phyloP scores from a whole-genome alignment of 352 stramenopile genomes.

The Globisporangium lucens region DNA sequence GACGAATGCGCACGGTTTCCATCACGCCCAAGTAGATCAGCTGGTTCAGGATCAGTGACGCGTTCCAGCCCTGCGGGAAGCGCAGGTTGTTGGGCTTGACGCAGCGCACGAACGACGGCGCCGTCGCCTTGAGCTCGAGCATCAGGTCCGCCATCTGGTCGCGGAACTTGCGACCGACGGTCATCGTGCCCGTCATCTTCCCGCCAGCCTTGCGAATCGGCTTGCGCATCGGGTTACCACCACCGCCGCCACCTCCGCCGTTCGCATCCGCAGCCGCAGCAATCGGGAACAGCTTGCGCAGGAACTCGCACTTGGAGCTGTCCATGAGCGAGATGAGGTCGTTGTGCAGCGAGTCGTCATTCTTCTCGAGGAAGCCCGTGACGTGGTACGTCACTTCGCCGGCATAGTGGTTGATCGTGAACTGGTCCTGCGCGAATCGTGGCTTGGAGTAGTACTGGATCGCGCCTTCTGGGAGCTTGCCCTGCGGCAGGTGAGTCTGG shows the following conservation, averaged over 20 bases:
- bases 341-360: constrained; percentile 95
- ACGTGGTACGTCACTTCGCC: constrained; percentile 96
- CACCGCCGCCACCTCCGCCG: constrained; percentile 19
- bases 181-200: constrained; percentile 90
- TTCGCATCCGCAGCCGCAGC: constrained; percentile 28
- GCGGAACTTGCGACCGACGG: constrained; percentile 88
- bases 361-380: constrained; percentile 97
- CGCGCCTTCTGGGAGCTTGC: constrained; percentile 72
- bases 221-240: constrained; percentile 48
- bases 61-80: constrained; percentile 86
- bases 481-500: constrained; percentile 82
- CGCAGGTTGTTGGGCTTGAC: constrained; percentile 92
- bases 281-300: constrained; percentile 75
- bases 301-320: constrained; percentile 74
- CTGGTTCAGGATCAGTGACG: constrained; percentile 84
- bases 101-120: constrained; percentile 89
- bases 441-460: constrained; percentile 85
- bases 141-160: constrained; percentile 89
- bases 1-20: constrained; percentile 88
- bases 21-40: constrained; percentile 89
- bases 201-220: constrained; percentile 75
- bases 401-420: constrained; percentile 97
- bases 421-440: constrained; percentile 89
- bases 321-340: constrained; percentile 88
- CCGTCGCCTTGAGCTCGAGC: constrained; percentile 76